Evolutionary conservation across 108 stramenopile genomes (phyloP), one percentile per base, ranked within the genome.

Genomic region (Bacterosira constricta): DNA sequence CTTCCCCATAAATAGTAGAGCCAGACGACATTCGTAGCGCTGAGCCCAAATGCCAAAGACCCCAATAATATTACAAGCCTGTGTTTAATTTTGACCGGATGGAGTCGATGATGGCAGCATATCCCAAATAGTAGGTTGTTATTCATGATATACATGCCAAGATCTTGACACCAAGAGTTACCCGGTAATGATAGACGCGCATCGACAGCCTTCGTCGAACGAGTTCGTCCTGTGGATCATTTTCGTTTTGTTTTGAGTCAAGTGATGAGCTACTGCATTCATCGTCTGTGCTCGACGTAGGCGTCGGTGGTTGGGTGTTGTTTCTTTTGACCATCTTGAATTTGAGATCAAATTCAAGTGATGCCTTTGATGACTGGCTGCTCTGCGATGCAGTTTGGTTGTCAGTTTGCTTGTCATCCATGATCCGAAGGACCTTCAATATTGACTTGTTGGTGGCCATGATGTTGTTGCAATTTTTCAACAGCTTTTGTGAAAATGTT

Each of bases 11-110:
- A 18, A 32, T 63, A 64, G 15, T 37, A 72, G 25, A 71, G 41
- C 27, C 72, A 78, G n/a, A 78, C 64, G 20, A 36, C 62, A 60
- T 73, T 78, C 4, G 79, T 80, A 1, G 61, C 29, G 21, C 47
- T 74, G 35, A 80, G 45, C 10, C 79, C 79, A 38, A 68, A 80
- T 39, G 79, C 66, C 15, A 80, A 32, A 9, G 79, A 80, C 17
- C 73, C 79, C 41, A 68, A 38, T 21, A 80, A 20, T 20, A 80
- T 41, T 10, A 75, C 37, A 1, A 75, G 23, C 2, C 79, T 57
- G 26, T 71, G 73, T 47, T 74, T 63, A 13, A 56, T 53, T 20
- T 29, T 67, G 23, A 80, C 41, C 2, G 79, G 79, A 46, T 69
- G 55, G 6, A 74, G 34, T 18, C 31, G 49, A 61, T 80, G 73